Conservation (phyloP, 306 rosid genomes). For the Myrica gale region DNA sequence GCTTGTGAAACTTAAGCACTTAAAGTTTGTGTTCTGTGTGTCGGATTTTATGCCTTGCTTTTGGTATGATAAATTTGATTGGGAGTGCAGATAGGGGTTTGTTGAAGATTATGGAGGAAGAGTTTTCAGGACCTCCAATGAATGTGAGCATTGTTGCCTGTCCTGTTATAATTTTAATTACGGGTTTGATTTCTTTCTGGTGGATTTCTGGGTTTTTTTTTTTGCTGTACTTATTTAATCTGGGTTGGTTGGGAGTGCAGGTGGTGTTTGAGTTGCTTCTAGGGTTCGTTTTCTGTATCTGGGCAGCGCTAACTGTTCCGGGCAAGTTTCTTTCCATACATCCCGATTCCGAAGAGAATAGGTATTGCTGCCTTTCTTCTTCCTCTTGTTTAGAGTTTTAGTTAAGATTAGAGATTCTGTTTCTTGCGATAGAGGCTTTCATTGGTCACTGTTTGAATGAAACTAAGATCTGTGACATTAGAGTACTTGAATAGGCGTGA, state of each 20-base stretch:
- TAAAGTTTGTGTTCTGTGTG: neutral
- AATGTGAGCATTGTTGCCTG: constrained; percentile 38
- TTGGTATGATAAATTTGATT: constrained; percentile 31
- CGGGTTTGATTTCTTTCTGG: too few relatives aligned
- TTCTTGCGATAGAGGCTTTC: neutral
- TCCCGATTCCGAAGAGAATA: constrained; percentile 78
- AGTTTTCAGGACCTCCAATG: constrained; percentile 81
- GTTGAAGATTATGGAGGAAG: constrained; percentile 84
- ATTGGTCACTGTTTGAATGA: constrained; percentile 1
- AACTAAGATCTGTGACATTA: neutral
- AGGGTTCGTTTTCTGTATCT: constrained; percentile 58
- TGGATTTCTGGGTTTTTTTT: neutral
- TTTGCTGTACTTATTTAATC: neutral
- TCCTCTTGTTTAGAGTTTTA: neutral
- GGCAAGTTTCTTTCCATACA: constrained; percentile 73
- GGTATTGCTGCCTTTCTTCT: constrained; percentile 35
- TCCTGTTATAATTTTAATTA: neutral
- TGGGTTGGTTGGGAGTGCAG: constrained; percentile 40
- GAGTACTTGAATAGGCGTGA: neutral
- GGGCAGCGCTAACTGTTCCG: constrained; percentile 74
- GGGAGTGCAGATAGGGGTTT: constrained; percentile 64
- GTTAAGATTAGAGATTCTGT: neutral
- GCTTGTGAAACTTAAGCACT: neutral
- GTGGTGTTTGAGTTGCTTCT: constrained; percentile 60
- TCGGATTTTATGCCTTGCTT: neutral